These are phyloP conservation scores for Craspedostauros australis DNA, from an alignment of 108 stramenopile genomes.

Conservation along the genomic window DNA sequence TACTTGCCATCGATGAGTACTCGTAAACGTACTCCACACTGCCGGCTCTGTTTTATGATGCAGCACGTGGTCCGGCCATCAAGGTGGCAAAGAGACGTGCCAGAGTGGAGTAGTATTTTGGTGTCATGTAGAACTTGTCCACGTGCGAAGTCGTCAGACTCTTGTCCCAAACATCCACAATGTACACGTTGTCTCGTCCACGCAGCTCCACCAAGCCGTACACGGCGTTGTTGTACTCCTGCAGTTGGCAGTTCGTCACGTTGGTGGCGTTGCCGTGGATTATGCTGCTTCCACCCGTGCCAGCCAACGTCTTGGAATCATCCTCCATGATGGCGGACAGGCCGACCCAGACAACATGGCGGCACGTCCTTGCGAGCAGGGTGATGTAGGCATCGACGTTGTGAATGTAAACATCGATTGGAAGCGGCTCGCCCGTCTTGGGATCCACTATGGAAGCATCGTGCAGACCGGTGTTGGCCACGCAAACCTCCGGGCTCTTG, in stretches of 20 bases:
- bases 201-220: constrained; percentile 1
- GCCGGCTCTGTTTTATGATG: too few species aligned
- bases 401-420: background rate
- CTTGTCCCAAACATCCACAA: constrained; percentile 17
- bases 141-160: constrained; percentile 2
- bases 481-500: constrained; percentile 11
- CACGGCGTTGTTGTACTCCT: constrained; percentile 6
- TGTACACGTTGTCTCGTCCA: constrained; percentile 9
- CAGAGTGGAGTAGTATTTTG: background rate
- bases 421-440: too few species aligned
- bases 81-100: constrained; percentile 6
- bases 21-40: too few species aligned
- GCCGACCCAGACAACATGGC: constrained; percentile 9
- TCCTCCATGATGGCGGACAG: constrained; percentile 9
- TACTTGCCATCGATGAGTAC: too few species aligned
- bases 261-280: too few species aligned
- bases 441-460: constrained; percentile 15
- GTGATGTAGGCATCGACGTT: constrained; percentile 11
- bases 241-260: constrained; percentile 6
- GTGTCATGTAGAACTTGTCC: background rate
- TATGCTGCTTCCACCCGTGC: too few species aligned
- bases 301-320: too few species aligned
- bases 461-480: constrained; percentile 5
- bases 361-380: constrained; percentile 8
- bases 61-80: constrained; percentile 9